phyloP scores from a whole-genome alignment of 352 stramenopile species.

The Pythium chondricola region DNA sequence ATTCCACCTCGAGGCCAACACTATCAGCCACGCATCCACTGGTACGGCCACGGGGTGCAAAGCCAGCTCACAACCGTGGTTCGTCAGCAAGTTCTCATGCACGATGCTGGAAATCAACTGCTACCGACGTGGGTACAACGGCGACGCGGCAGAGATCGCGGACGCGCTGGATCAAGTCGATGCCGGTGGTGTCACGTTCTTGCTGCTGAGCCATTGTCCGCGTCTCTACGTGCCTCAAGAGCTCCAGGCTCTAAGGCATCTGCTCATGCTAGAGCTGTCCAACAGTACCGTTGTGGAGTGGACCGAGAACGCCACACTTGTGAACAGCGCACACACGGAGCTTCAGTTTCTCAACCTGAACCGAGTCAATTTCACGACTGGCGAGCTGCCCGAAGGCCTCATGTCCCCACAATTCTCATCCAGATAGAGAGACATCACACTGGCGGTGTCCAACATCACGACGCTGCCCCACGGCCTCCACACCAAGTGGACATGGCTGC shows the following conservation, averaged over 20 bases:
- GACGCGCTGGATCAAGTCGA: slow-evolving; percentile 2
- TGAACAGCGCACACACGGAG: background rate
- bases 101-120: slow-evolving; percentile 24
- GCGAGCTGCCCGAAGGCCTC: slow-evolving; percentile 3
- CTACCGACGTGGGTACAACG: slow-evolving; percentile 7
- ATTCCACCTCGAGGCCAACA: slow-evolving; percentile 4
- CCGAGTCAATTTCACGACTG: slow-evolving; percentile 5
- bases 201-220: slow-evolving; percentile 17
- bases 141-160: slow-evolving; percentile 1
- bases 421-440: slow-evolving; percentile 9
- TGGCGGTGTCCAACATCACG: slow-evolving; percentile 11
- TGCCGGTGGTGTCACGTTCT: background rate
- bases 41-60: slow-evolving; percentile 9
- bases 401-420: slow-evolving; percentile 4
- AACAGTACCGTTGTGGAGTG: slow-evolving; percentile 12
- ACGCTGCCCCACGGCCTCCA: slow-evolving; percentile 10
- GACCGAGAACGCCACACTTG: slow-evolving; percentile 2
- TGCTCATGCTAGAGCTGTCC: slow-evolving; percentile 13
- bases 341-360: slow-evolving; percentile 9
- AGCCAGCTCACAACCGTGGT: slow-evolving; percentile 16
- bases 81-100: slow-evolving; percentile 15
- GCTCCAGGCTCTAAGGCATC: slow-evolving; percentile 6
- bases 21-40: background rate
- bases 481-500: slow-evolving; percentile 7
- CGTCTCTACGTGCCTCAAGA: slow-evolving; percentile 5